phyloP scores from a whole-genome alignment of 2,329 filamentous ascomycete species.

The Colletotrichum navitas region DNA sequence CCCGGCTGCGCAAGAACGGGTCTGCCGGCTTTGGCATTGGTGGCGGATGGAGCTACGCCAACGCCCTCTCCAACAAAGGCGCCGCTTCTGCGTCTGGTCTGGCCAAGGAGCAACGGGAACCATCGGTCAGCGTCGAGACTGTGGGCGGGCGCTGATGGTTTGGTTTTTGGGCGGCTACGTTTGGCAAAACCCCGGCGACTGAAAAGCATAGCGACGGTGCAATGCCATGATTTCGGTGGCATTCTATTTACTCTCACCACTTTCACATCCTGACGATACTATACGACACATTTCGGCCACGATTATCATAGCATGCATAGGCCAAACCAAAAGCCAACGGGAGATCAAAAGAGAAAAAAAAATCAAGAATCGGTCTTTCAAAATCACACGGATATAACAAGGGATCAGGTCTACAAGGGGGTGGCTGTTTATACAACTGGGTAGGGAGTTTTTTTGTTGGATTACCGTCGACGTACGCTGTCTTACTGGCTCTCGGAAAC shows the following conservation, averaged over 20 bases:
- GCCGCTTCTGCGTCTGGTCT: slow-evolving; percentile 30
- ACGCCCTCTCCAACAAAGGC: slow-evolving; percentile 42
- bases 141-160: slow-evolving; percentile 42
- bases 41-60: slow-evolving; percentile 58
- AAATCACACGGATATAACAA: slow-evolving; percentile 36
- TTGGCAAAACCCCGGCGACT: slow-evolving; percentile 4
- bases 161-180: no score
- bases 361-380: slow-evolving; percentile 31
- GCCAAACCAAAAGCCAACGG: slow-evolving; percentile 35
- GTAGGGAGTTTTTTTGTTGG: slow-evolving; percentile 38
- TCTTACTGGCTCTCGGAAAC: slow-evolving; percentile 4
- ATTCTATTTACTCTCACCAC: slow-evolving; percentile 20
- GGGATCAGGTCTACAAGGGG: slow-evolving; percentile 31
- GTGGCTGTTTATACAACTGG: slow-evolving; percentile 39
- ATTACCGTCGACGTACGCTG: slow-evolving; percentile 10
- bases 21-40: slow-evolving; percentile 59
- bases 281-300: slow-evolving; percentile 39
- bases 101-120: slow-evolving; percentile 42
- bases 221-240: slow-evolving; percentile 23
- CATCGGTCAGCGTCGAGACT: slow-evolving; percentile 42
- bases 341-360: slow-evolving; percentile 29
- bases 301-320: slow-evolving; percentile 40
- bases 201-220: slow-evolving; percentile 38
- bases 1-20: slow-evolving; percentile 62
- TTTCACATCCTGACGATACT: slow-evolving; percentile 39